Evolutionary conservation across 1,139 yeast species (phyloP).

Genomic region (Magnusiomyces sp.): DNA sequence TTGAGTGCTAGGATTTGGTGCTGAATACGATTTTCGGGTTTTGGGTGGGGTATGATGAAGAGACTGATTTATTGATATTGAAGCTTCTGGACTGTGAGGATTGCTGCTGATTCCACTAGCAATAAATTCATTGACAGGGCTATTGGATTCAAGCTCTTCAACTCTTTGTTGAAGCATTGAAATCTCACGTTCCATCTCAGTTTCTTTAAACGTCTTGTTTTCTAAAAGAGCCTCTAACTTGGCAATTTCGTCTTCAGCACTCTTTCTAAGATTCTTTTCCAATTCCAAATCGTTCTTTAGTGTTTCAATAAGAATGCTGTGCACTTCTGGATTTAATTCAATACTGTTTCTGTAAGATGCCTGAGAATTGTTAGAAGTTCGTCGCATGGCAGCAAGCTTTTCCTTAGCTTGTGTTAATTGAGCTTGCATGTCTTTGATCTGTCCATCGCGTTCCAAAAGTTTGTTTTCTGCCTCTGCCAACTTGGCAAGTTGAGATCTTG

Average conservation of each 20-base stretch:
- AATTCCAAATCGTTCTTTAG: slow-evolving; percentile 4
- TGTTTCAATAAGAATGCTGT: background rate
- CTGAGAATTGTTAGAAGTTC: background rate
- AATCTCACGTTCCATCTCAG: slow-evolving; percentile 7
- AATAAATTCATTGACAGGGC: background rate
- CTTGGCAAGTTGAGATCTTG: slow-evolving; percentile 21
- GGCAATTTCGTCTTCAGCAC: slow-evolving; percentile 8
- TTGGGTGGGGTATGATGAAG: background rate
- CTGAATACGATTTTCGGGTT: too few relatives aligned
- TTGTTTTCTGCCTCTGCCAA: slow-evolving; percentile 30
- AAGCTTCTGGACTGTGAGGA: too few relatives aligned
- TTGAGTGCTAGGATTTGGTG: too few relatives aligned
- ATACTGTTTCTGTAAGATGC: background rate
- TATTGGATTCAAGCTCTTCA: background rate
- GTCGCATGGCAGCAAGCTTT: slow-evolving; percentile 10
- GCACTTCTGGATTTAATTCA: background rate
- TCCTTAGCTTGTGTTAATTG: slow-evolving; percentile 23
- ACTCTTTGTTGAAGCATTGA: background rate
- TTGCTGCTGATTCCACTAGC: background rate
- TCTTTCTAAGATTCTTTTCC: slow-evolving; percentile 7
- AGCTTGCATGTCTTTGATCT: slow-evolving; percentile 23
- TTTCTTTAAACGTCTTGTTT: slow-evolving; percentile 11
- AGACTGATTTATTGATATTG: too few relatives aligned
- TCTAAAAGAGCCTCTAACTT: slow-evolving; percentile 11
- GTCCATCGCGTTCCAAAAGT: slow-evolving; percentile 27